Base-by-base conservation (phyloP, 106 monocot genomes). In the Dendrobium nobile region DNA sequence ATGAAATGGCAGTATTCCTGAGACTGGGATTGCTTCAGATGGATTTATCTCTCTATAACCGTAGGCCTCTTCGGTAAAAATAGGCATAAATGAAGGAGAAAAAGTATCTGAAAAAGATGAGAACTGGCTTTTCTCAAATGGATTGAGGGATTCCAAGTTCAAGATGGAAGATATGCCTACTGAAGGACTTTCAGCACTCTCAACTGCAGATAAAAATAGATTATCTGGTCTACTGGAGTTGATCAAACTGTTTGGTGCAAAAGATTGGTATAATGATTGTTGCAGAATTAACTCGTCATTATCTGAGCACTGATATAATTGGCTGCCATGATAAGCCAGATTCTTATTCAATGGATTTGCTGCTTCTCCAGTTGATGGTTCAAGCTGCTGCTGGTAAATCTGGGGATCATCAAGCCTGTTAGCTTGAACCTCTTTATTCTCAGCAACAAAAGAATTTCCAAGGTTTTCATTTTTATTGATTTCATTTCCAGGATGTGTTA, bases 111-210 rank as follows among this genome's bases (percentile, higher is more conserved):
- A 87, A 77, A 59, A 77, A 31, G 65, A 48, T 10, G 84, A 78
- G 61, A 79, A 79, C 19, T 85, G 83, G 75, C 77, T 80, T 59
- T 79, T 67, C 8, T 88, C 85, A n/a, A 83, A 48, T 18, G 82
- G 72, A 74, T 79, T 84, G 47, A 70, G 67, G 3, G 45, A 68
- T 61, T 85, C 82, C 8, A 79, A 79, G 77, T 86, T 80, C 51
- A 88, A 79, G 26, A 88, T 72, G 27, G 86, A 80, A 82, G 88
- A 90, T 82, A 90, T 77, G 70, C 84, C 91, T 65, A 79, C 87
- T 48, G 88, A 80, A 47, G 78, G 51, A 84, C 61, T 85, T 37
- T 56, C 20, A 83, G 48, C 68, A 82, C 72, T 81, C 72, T 91
- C 72, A 55, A 45, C 45, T 45, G 45, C 9, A 13, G 51, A 51